phyloP scores from a whole-genome alignment of 2,329 filamentous ascomycete genomes.

The Calonectria hongkongensis region DNA sequence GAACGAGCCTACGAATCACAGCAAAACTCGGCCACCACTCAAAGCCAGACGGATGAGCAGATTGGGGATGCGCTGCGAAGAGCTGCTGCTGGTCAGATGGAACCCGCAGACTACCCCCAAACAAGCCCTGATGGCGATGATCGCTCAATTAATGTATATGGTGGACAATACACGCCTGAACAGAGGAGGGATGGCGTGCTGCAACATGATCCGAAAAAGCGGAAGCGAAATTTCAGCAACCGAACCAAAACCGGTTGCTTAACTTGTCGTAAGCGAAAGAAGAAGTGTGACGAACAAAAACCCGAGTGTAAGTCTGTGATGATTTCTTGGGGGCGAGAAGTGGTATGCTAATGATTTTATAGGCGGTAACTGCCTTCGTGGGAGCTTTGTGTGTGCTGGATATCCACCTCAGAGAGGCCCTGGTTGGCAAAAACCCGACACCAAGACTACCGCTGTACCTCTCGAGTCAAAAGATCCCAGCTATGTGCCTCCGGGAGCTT shows the following conservation, averaged over 20 bases:
- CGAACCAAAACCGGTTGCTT: constrained; percentile 96
- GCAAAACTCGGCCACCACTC: constrained; percentile 67
- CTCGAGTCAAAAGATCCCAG: constrained; percentile 88
- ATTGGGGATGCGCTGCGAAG: constrained; percentile 66
- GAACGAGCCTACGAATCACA: constrained; percentile 69
- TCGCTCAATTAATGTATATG: constrained; percentile 62
- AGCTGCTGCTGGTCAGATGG: constrained; percentile 66
- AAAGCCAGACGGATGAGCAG: constrained; percentile 71
- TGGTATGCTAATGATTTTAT: constrained; percentile 41
- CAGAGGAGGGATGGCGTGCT: constrained; percentile 69
- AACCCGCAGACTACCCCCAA: constrained; percentile 70
- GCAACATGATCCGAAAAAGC: constrained; percentile 79
- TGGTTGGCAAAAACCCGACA: constrained; percentile 84
- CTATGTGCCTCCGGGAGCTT: constrained; percentile 77
- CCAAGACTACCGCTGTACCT: constrained; percentile 80
- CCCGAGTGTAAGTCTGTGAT: constrained; percentile 84
- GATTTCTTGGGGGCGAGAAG: neutral
- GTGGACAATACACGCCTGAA: constrained; percentile 67
- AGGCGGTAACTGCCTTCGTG: constrained; percentile 93
- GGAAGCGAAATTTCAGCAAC: constrained; percentile 92
- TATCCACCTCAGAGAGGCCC: constrained; percentile 88
- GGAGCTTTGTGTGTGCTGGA: constrained; percentile 92
- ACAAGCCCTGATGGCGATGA: constrained; percentile 75
- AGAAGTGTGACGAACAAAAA: constrained; percentile 97
- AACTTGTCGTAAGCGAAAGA: constrained; percentile 93